Evolutionary conservation across 805 yeast species (phyloP).

Genomic region (Yarrowia divulgata): DNA sequence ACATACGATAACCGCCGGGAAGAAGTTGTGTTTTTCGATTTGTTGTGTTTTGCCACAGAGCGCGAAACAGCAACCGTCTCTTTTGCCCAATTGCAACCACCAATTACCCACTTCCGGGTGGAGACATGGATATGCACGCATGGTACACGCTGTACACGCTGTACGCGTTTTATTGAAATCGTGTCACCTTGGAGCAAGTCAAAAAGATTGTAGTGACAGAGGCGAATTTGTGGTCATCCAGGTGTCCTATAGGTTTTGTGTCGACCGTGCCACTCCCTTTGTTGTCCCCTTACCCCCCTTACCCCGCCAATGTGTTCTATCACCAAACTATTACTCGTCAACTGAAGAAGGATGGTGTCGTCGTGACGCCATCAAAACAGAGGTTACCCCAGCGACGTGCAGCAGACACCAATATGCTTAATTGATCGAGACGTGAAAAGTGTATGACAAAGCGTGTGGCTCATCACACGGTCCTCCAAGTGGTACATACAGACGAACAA

Average conservation of each 20-base stretch:
- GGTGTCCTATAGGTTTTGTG: too few relatives aligned
- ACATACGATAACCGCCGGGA: too few relatives aligned
- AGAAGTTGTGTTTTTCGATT: background rate
- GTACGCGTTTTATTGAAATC: constrained; percentile 29
- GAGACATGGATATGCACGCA: constrained; percentile 8
- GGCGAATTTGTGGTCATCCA: background rate
- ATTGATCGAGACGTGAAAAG: background rate
- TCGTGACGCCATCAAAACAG: background rate
- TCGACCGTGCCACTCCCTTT: too few relatives aligned
- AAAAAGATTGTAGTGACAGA: background rate
- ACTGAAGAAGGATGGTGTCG: background rate
- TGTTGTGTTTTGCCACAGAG: too few relatives aligned
- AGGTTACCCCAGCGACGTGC: constrained; percentile 13
- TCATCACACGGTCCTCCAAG: too few relatives aligned
- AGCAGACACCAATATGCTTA: background rate
- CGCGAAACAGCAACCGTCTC: background rate
- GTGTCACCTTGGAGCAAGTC: background rate
- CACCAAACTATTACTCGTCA: background rate
- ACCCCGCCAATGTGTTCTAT: background rate
- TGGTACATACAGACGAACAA: too few relatives aligned
- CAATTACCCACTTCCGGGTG: background rate
- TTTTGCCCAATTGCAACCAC: background rate
- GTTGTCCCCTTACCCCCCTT: too few relatives aligned
- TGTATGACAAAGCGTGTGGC: background rate
- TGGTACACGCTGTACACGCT: constrained; percentile 28